phyloP scores from a whole-genome alignment of 78 protist species.

The Monocercomonoides exilis region DNA sequence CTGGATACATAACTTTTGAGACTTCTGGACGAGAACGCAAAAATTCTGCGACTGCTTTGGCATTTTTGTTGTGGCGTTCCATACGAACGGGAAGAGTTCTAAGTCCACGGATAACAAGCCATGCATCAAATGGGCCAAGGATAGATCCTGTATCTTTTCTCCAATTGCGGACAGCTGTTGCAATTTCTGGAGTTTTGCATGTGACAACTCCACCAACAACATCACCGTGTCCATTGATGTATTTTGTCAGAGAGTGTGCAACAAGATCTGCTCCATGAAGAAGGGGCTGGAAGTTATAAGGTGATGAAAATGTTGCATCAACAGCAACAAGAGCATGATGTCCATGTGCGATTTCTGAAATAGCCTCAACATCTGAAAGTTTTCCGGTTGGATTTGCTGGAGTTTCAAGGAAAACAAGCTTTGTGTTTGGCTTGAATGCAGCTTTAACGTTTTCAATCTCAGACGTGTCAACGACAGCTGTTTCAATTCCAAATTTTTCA shows the following conservation, averaged over 20 bases:
- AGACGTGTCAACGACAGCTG: constrained; percentile 58
- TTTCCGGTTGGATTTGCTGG: constrained; percentile 81
- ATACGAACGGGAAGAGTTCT: constrained; percentile 72
- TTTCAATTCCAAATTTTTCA: constrained; percentile 35
- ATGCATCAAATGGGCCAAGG: constrained; percentile 75
- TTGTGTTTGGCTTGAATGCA: constrained; percentile 42
- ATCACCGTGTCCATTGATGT: constrained; percentile 80
- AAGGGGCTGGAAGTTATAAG: constrained; percentile 70
- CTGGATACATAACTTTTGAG: constrained; percentile 70
- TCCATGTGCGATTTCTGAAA: constrained; percentile 59
- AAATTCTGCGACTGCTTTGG: neutral
- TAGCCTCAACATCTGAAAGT: constrained; percentile 56
- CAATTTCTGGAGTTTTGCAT: constrained; percentile 35
- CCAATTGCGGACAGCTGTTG: constrained; percentile 36
- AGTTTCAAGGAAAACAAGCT: constrained; percentile 76
- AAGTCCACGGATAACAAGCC: constrained; percentile 65
- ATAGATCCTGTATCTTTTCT: constrained; percentile 64
- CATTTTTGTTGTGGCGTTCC: constrained; percentile 30
- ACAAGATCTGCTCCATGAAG: constrained; percentile 82
- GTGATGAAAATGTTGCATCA: constrained; percentile 81
- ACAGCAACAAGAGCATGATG: constrained; percentile 58
- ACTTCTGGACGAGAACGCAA: constrained; percentile 33
- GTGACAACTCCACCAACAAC: constrained; percentile 65
- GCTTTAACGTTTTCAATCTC: constrained; percentile 40
- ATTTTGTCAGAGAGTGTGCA: constrained; percentile 81